A percentile compares a stretch with the other conserved stretches of the same genome.
Evolutionary conservation across 2,329 filamentous ascomycete genomes (phyloP).

Genomic region (Penicillium italicum): DNA sequence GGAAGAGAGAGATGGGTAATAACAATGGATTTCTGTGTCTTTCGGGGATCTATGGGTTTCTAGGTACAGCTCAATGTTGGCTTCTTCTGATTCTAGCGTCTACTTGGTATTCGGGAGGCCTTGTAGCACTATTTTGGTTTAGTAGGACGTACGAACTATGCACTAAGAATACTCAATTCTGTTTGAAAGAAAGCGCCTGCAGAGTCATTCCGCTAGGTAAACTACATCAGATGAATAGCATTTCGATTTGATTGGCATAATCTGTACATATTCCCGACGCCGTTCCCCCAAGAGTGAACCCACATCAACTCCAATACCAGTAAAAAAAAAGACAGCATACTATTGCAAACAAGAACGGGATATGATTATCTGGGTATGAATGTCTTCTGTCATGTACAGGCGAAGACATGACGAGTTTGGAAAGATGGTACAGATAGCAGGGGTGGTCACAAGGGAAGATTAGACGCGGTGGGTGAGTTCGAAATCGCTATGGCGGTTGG

Average conservation of each 20-base stretch:
- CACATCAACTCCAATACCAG: slow-evolving; percentile 15
- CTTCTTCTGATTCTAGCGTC: not conserved
- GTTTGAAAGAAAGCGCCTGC: not conserved
- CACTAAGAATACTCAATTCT: not conserved
- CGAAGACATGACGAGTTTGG: not conserved
- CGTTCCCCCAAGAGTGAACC: not conserved
- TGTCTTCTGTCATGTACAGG: slow-evolving; percentile 13
- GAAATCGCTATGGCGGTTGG: not conserved
- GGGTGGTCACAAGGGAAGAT: not conserved
- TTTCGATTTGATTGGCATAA: not conserved
- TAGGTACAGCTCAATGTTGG: not conserved
- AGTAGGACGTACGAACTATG: not conserved
- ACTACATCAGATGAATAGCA: not conserved
- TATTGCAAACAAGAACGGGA: slow-evolving; percentile 9
- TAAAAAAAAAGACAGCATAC: slow-evolving; percentile 2
- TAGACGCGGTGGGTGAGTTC: not conserved
- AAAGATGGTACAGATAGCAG: not conserved
- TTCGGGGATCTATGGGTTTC: not conserved
- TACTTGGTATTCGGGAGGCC: not conserved
- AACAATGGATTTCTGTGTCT: not conserved
- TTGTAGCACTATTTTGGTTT: not conserved
- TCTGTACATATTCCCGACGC: slow-evolving; percentile 3
- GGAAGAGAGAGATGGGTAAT: not conserved
- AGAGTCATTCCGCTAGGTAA: not conserved
- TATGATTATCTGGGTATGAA: slow-evolving; percentile 3